A percentile compares a stretch with the other conserved stretches of the same genome.
These are phyloP conservation scores for Leucoagaricus sp. DNA, from an alignment of 1,284 basidiomycete species.

Conservation along the genomic window DNA sequence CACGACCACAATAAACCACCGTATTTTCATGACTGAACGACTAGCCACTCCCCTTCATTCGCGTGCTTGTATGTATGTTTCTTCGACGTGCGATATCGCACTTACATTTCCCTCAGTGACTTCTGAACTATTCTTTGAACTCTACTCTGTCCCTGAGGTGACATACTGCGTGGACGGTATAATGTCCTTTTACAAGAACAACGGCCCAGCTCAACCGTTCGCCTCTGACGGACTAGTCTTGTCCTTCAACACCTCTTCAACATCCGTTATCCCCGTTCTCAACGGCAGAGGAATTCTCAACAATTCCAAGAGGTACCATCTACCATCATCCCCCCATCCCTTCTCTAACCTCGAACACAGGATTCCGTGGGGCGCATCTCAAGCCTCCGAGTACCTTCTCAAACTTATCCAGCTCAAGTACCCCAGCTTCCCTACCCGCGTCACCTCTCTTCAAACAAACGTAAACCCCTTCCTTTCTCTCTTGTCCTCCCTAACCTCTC, in stretches of 20 bases:
- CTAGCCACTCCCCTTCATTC: slow-evolving; percentile 91
- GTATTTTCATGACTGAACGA: slow-evolving; percentile 93
- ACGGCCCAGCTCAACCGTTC: slow-evolving; percentile 43
- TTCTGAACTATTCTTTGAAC: slow-evolving; percentile 96
- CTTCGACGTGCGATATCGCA: slow-evolving; percentile 14
- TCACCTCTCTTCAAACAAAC: slow-evolving; percentile 55
- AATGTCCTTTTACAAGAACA: slow-evolving; percentile 89
- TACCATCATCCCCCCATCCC: neutral
- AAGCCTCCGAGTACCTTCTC: slow-evolving; percentile 89
- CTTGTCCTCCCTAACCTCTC: neutral
- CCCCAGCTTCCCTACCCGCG: slow-evolving; percentile 78
- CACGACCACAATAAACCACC: slow-evolving; percentile 79
- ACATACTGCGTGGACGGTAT: slow-evolving; percentile 91
- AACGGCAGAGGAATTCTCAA: slow-evolving; percentile 80
- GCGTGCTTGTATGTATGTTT: slow-evolving; percentile 64
- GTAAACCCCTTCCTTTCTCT: slow-evolving; percentile 35
- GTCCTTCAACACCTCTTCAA: slow-evolving; percentile 85
- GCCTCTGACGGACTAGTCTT: slow-evolving; percentile 76
- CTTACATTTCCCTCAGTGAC: slow-evolving; percentile 60
- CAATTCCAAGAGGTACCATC: slow-evolving; percentile 76
- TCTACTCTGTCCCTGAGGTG: slow-evolving; percentile 86
- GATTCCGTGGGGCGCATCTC: slow-evolving; percentile 92
- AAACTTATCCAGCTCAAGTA: slow-evolving; percentile 97
- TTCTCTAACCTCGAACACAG: slow-evolving; percentile 39
- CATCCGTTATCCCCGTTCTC: slow-evolving; percentile 85